Percentiles rank a stretch among this genome's conserved stretches.
phyloP scores from a whole-genome alignment of 495 filamentous ascomycete genomes.

The Hypomontagnella submonticulosa region DNA sequence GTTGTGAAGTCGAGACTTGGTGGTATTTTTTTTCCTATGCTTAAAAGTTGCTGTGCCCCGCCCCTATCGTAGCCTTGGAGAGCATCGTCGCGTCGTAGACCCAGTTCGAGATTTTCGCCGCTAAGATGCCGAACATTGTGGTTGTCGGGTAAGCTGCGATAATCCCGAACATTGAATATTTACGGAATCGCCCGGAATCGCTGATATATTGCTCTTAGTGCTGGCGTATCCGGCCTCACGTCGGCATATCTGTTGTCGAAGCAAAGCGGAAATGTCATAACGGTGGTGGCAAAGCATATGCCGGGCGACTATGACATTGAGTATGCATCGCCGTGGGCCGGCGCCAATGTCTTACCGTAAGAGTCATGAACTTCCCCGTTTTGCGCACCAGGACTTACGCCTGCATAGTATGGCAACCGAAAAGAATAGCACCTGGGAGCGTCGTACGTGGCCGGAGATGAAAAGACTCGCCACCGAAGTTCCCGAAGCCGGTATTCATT shows the following conservation, averaged over 20 bases:
- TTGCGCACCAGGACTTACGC: background rate
- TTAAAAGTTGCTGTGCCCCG: too few species aligned
- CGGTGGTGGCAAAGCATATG: conserved; percentile 94
- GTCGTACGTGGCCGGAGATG: conserved; percentile 73
- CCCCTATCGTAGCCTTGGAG: too few species aligned
- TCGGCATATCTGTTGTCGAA: conserved; percentile 85
- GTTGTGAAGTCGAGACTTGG: too few species aligned
- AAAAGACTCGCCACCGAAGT: conserved; percentile 72
- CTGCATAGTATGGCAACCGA: conserved; percentile 51
- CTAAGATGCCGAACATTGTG: conserved; percentile 65
- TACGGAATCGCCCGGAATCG: background rate
- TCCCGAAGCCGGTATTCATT: conserved; percentile 90
- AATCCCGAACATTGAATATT: conserved; percentile 18
- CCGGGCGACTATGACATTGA: conserved; percentile 97
- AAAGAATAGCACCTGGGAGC: conserved; percentile 67
- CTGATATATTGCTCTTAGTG: conserved; percentile 62
- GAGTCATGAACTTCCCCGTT: conserved; percentile 18
- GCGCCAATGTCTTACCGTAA: conserved; percentile 91
- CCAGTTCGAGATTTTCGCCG: background rate
- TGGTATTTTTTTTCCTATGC: too few species aligned
- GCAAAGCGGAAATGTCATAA: conserved; percentile 73
- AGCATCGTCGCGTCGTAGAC: too few species aligned
- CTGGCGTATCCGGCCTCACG: conserved; percentile 92
- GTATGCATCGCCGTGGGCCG: conserved; percentile 95
- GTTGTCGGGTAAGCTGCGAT: conserved; percentile 67